A percentile compares a stretch with the other conserved stretches of the same genome.
These are phyloP conservation scores for Termitomyces sp. DNA, from an alignment of 768 basidiomycete genomes.

Conservation along the genomic window DNA sequence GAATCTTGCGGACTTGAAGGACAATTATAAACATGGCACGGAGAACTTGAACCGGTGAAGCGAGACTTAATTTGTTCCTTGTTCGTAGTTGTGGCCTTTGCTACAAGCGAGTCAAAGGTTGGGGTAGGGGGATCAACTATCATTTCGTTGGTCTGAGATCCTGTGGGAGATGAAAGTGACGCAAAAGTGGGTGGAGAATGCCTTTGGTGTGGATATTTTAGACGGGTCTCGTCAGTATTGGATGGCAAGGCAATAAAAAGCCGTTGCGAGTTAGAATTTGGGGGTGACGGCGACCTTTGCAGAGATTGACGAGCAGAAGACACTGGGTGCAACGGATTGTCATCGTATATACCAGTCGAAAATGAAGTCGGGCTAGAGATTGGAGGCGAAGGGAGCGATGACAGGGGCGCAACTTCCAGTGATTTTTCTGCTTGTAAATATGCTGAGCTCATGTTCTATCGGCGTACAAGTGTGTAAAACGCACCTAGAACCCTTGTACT, in stretches of 20 bases:
- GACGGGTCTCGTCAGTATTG: background rate
- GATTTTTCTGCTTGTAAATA: background rate
- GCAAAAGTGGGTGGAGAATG: slow-evolving; percentile 18
- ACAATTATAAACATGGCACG: background rate
- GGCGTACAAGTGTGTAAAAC: background rate
- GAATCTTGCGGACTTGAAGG: slow-evolving; percentile 14
- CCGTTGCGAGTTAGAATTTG: background rate
- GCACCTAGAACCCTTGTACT: slow-evolving; percentile 1
- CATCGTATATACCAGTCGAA: slow-evolving; percentile 6
- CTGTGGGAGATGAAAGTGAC: slow-evolving; percentile 20
- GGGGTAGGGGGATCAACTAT: slow-evolving; percentile 12
- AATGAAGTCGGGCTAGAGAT: slow-evolving; percentile 21
- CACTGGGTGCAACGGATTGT: background rate
- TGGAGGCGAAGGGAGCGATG: slow-evolving; percentile 29
- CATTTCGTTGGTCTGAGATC: slow-evolving; percentile 6
- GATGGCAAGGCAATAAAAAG: background rate
- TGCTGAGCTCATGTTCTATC: background rate
- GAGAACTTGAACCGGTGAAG: background rate
- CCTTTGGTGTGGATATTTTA: background rate
- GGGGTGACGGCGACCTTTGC: background rate
- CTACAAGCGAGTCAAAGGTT: slow-evolving; percentile 15
- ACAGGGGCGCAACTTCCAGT: slow-evolving; percentile 12
- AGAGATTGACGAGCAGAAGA: background rate
- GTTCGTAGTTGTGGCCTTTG: slow-evolving; percentile 5
- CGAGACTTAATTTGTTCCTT: background rate